Percentiles rank a stretch among this genome's conserved stretches.
These are phyloP conservation scores for Monosporascus ibericus DNA, from an alignment of 2,329 filamentous ascomycete species.

Conservation along the genomic window DNA sequence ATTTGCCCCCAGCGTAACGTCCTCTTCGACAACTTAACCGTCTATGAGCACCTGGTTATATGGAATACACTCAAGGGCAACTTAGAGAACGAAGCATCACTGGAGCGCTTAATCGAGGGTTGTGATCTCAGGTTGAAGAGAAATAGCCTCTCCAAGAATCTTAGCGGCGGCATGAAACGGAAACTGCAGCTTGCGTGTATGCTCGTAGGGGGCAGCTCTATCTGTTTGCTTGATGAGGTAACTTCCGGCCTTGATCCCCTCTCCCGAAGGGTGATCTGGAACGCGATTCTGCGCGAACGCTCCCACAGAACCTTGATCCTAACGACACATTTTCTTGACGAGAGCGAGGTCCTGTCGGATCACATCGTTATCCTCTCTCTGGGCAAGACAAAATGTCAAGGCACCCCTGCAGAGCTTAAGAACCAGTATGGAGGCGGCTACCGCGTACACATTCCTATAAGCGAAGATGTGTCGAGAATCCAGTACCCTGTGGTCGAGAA, in stretches of 20 bases:
- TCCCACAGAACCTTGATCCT: constrained; percentile 20
- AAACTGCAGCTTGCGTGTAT: constrained; percentile 74
- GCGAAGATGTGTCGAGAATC: constrained; percentile 13
- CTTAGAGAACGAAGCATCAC: constrained; percentile 37
- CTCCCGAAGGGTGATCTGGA: constrained; percentile 40
- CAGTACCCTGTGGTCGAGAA: constrained; percentile 15
- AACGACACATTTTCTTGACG: constrained; percentile 24
- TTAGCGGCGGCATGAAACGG: constrained; percentile 71
- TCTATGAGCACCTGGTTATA: constrained; percentile 63
- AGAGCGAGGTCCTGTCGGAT: constrained; percentile 20
- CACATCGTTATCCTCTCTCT: constrained; percentile 21
- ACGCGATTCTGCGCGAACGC: constrained; percentile 19
- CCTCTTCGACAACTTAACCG: constrained; percentile 66
- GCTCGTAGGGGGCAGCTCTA: constrained; percentile 66
- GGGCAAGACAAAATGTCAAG: constrained; percentile 22
- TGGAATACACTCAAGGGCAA: constrained; percentile 64
- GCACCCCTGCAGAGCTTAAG: constrained; percentile 23
- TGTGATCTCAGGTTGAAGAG: constrained; percentile 63
- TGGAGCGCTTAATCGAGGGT: constrained; percentile 46
- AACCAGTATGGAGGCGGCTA: constrained; percentile 24
- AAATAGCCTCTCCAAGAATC: constrained; percentile 52
- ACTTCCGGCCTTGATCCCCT: constrained; percentile 68
- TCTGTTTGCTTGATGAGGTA: constrained; percentile 69
- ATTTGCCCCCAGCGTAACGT: constrained; percentile 73
- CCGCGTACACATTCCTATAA: constrained; percentile 21